Conservation (phyloP, 352 stramenopile genomes). For the Globisporangium paroecandrum region DNA sequence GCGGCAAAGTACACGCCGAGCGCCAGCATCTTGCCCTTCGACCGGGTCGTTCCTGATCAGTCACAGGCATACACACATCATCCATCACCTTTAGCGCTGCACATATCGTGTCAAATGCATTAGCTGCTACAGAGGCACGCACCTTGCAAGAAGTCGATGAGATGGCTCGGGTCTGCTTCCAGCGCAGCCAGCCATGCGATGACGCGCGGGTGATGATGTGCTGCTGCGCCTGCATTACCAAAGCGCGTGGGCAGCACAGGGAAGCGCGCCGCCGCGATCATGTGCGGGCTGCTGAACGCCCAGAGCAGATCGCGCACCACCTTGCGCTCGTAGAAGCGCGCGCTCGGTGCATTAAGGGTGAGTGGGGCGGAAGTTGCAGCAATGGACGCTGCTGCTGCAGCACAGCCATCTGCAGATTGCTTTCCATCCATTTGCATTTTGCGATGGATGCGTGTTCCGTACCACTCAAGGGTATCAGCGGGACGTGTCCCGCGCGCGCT, state of each 20-base stretch:
- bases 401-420: background rate
- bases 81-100: background rate
- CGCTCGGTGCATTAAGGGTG: background rate
- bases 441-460: too few relatives aligned
- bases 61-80: background rate
- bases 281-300: conserved; percentile 52
- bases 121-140: background rate
- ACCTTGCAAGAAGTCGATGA: conserved; percentile 58
- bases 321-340: conserved; percentile 36
- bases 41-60: conserved; percentile 30
- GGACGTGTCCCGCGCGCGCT: too few relatives aligned
- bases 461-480: too few relatives aligned
- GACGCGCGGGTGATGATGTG: conserved; percentile 26
- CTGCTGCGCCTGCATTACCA: conserved; percentile 14
- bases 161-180: conserved; percentile 33
- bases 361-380: too few relatives aligned
- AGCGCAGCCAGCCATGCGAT: conserved; percentile 47
- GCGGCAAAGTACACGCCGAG: conserved; percentile 72
- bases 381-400: background rate
- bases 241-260: conserved; percentile 47
- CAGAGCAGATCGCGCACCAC: conserved; percentile 69
- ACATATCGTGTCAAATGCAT: background rate
- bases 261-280: conserved; percentile 38
- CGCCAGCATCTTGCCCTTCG: conserved; percentile 35
- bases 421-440: background rate